phyloP scores from a whole-genome alignment of 2,329 filamentous ascomycete genomes.

The Verticillium longisporum region DNA sequence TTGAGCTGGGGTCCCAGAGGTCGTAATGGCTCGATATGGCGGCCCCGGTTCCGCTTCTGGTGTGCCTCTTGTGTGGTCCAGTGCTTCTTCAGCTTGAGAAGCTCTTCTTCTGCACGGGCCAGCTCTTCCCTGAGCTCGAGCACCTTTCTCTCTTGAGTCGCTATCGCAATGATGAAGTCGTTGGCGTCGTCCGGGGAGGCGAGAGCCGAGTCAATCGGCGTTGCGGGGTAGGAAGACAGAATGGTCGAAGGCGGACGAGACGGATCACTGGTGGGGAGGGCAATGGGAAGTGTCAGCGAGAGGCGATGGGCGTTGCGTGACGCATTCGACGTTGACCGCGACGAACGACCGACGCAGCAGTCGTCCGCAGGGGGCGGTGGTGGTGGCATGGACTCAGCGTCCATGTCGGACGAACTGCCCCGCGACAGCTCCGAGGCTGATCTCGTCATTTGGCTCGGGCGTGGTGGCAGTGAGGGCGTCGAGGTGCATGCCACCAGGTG shows the following conservation, averaged over 20 bases:
- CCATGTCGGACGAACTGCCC: constrained; percentile 1
- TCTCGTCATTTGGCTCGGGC: constrained; percentile 1
- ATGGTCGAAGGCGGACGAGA: constrained; percentile 45
- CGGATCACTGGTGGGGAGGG: constrained; percentile 43
- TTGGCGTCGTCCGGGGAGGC: constrained; percentile 47
- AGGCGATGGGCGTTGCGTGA: constrained; percentile 51
- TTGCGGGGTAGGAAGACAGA: constrained; percentile 39
- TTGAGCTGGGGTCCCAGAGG: constrained; percentile 12
- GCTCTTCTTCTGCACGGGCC: constrained; percentile 69
- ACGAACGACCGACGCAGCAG: constrained; percentile 33
- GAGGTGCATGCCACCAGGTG: constrained; percentile 10
- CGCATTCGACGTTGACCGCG: constrained; percentile 45
- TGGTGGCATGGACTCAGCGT: constrained; percentile 26
- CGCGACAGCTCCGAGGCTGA: background rate
- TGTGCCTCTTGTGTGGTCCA: constrained; percentile 73
- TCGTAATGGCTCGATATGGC: constrained; percentile 49
- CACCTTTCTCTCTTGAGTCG: constrained; percentile 84
- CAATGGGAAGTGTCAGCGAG: constrained; percentile 56
- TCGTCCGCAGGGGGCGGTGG: constrained; percentile 30
- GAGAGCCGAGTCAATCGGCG: constrained; percentile 38
- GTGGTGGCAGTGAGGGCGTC: constrained; percentile 3
- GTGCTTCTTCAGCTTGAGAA: constrained; percentile 72
- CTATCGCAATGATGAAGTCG: constrained; percentile 80
- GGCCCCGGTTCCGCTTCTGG: constrained; percentile 65
- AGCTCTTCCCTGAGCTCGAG: constrained; percentile 89